Conservation (phyloP, 768 basidiomycete genomes). For the Fomitopsis serialis region DNA sequence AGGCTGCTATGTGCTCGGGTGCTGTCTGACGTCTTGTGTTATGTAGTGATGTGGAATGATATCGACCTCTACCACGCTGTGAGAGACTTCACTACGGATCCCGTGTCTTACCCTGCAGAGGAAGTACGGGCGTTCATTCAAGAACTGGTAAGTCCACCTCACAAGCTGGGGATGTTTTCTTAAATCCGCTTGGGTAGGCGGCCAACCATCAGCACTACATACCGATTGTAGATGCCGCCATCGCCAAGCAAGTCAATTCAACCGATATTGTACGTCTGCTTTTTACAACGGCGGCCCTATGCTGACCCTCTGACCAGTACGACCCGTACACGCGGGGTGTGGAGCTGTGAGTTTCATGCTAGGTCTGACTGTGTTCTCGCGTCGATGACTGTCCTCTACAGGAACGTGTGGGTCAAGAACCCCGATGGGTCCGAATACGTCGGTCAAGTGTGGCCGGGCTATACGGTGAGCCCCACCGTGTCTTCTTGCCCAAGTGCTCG, state of each 20-base stretch:
- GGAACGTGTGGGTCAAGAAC: slow-evolving; percentile 71
- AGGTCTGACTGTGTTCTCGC: background rate
- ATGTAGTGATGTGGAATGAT: slow-evolving; percentile 70
- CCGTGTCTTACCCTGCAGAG: slow-evolving; percentile 52
- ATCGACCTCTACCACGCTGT: slow-evolving; percentile 68
- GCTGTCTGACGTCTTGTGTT: background rate
- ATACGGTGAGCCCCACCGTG: slow-evolving; percentile 39
- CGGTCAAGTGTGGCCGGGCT: slow-evolving; percentile 77
- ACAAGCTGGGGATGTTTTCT: background rate
- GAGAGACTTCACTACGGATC: slow-evolving; percentile 67
- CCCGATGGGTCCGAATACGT: slow-evolving; percentile 67
- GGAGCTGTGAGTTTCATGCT: slow-evolving; percentile 38
- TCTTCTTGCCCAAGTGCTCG: background rate
- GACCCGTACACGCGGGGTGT: slow-evolving; percentile 59
- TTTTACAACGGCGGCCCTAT: background rate
- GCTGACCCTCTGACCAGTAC: slow-evolving; percentile 37
- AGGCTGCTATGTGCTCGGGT: background rate
- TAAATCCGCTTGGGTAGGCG: slow-evolving; percentile 20
- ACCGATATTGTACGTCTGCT: slow-evolving; percentile 57
- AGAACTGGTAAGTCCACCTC: slow-evolving; percentile 41
- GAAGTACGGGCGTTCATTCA: slow-evolving; percentile 49
- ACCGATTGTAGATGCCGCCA: slow-evolving; percentile 64
- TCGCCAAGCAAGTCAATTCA: slow-evolving; percentile 50
- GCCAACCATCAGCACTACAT: slow-evolving; percentile 53
- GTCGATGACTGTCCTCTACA: slow-evolving; percentile 17